Evolutionary conservation across 495 filamentous ascomycete genomes (phyloP), one percentile per base, ranked within the genome.

Genomic region (Wilcoxina mikolae): DNA sequence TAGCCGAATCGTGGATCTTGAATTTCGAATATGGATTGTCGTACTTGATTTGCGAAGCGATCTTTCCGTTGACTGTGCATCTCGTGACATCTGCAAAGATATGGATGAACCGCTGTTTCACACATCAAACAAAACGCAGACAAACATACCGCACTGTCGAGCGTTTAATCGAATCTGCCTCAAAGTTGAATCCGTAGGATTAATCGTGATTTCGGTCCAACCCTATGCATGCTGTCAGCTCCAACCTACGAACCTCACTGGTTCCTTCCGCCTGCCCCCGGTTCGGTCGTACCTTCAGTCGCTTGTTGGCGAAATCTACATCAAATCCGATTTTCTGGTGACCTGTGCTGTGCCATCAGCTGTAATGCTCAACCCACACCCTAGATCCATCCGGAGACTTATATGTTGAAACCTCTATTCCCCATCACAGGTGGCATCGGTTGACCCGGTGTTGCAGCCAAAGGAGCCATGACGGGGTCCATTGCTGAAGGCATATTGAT

Each of bases 321-420:
- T 96, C 89, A 51, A 96, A 72, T 56, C 88, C 81, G 51, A 98
- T 79, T 65, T 81, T 83, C 68, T 96, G 91, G 60, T 84, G 79
- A n/a, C 63, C 64, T 66, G 64, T 66, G 54, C 59, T 63, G 33
- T 51, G 47, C 27, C 51, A 56, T 66, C 60, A 66, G 59, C 54
- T 38, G 33, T 39, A 41, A 20, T 2, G 20, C 33, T 24, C 31
- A 80, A 70, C 7, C 91, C 73, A 18, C 77, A 75, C 61, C 79
- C 84, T 54, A 69, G 67, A 22, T 70, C 69, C 29, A 68, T 66
- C 60, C 56, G 55, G 43, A 60, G 56, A 67, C 64, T 64, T 64
- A 61, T 66, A 64, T 67, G 46, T 67, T 61, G 54, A 64, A 64
- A 54, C 63, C 56, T 26, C 62, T 54, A 44, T 55, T 65, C 48